Base-by-base conservation (phyloP, 225 moss, liverwort and hornwort species). In the Pseudisothecium myosuroides region DNA sequence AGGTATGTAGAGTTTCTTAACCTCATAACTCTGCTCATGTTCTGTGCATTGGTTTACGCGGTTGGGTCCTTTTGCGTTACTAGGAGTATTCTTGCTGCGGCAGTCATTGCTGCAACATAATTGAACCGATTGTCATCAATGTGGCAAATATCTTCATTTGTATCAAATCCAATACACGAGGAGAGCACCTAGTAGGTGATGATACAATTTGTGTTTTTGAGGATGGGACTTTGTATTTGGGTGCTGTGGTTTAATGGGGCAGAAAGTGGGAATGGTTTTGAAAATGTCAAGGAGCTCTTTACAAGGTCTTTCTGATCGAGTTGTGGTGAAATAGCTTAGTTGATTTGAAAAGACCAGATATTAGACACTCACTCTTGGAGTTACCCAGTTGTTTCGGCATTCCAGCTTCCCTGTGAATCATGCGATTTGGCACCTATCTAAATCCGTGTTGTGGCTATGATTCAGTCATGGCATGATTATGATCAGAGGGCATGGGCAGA, bases 381-480 rank as follows among this genome's bases (percentile, higher is more conserved):
- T 63, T 15, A 81, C 39, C 66, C 81, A 76, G 49, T 85, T 56
- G 41, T 82, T 45, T 54, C 27, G 69, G 64, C 76, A 63, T 41
- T 19, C 54, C 52, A 56, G 58, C 50, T 19, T 82, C 50, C 14
- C 29, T 71, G 50, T 55, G 54, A 59, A 71, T 27, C 52, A 32
- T 37, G 32, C 66, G 36, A 80, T 72, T 73, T 86, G 20, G 63
- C 74, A 47, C 66, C 55, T 64, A 32, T 58, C 66, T 90, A 26
- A 81, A 63, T 34, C 37, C 43, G 45, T 88, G 62, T 83, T 88
- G 80, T 89, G 86, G 32, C 14, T 89, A 28, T 83, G 83, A 75
- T 87, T 60, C 94, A 97, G 97, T 92, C 89, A 52, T 97, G 97
- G 97, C 96, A 93, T 91, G 97, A 97, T 90, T 96, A 96, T 87